A percentile compares a stretch with the other conserved stretches of the same genome.
Evolutionary conservation across 176 grass and related monocot genomes (phyloP).

Genomic region (Aegilops umbellulata): DNA sequence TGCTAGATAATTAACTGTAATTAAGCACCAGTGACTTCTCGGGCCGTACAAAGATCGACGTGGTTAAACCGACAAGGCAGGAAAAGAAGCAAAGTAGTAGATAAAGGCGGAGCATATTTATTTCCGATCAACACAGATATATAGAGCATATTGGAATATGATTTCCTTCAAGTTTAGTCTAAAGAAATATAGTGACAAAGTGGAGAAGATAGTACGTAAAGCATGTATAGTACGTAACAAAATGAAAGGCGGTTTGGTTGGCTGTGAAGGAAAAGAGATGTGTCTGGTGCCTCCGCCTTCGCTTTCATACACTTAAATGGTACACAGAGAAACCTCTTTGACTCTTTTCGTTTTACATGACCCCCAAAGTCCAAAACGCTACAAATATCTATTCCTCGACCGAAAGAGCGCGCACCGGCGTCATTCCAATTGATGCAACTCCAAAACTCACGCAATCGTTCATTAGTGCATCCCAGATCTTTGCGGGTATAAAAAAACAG

Average conservation of each 20-base stretch:
- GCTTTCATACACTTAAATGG: neutral
- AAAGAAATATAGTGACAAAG: neutral
- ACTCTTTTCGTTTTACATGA: neutral
- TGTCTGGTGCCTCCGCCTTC: neutral
- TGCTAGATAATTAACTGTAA: neutral
- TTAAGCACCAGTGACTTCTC: neutral
- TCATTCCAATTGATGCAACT: too few species aligned
- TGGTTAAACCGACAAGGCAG: neutral
- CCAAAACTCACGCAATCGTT: too few species aligned
- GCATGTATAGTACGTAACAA: neutral
- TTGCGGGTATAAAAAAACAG: too few species aligned
- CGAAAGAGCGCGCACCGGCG: neutral
- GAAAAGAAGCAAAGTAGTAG: conserved; percentile 2
- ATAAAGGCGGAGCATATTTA: neutral
- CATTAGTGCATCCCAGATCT: too few species aligned
- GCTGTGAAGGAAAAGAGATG: neutral
- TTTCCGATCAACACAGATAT: too few species aligned
- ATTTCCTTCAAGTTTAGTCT: neutral
- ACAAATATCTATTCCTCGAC: neutral
- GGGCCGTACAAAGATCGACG: neutral
- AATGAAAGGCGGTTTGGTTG: neutral
- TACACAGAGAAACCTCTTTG: neutral
- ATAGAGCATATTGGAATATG: neutral
- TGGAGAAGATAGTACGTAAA: neutral
- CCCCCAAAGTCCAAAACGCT: neutral